phyloP scores from a whole-genome alignment of 768 basidiomycete species.

The Boletus reticulatus region DNA sequence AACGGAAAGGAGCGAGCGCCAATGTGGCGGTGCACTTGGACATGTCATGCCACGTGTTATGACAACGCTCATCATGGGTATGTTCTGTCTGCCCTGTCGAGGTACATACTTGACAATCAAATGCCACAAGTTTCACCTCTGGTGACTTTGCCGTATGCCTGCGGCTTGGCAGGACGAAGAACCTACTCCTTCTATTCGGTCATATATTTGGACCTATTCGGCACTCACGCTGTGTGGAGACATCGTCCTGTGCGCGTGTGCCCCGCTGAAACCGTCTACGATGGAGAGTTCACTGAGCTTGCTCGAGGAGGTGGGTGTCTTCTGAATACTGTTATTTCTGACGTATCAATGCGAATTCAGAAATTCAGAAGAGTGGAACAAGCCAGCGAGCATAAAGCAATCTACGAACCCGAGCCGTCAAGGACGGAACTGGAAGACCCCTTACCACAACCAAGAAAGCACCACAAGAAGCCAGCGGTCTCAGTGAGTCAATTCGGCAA shows the following conservation, averaged over 20 bases:
- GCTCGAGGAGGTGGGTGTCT: slow-evolving; percentile 29
- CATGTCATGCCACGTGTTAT: slow-evolving; percentile 13
- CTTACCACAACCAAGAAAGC: slow-evolving; percentile 25
- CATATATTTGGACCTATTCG: slow-evolving; percentile 2
- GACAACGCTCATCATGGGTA: neutral
- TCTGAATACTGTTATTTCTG: neutral
- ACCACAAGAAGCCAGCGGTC: slow-evolving; percentile 47
- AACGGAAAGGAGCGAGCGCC: too few relatives aligned
- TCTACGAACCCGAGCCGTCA: slow-evolving; percentile 28
- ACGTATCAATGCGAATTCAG: slow-evolving; percentile 28
- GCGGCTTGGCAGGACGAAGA: neutral
- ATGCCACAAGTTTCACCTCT: slow-evolving; percentile 10
- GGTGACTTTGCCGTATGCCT: neutral
- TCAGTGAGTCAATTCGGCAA: slow-evolving; percentile 62
- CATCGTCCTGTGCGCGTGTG: neutral
- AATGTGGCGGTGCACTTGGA: slow-evolving; percentile 17
- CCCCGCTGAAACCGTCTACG: neutral
- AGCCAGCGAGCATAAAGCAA: slow-evolving; percentile 51
- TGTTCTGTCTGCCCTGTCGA: neutral
- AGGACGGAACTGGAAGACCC: slow-evolving; percentile 17
- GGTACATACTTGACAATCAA: slow-evolving; percentile 5
- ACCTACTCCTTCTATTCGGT: neutral
- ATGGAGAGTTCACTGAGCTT: slow-evolving; percentile 26
- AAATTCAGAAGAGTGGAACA: slow-evolving; percentile 59
- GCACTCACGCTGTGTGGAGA: slow-evolving; percentile 2